Conservation (phyloP, 2,329 filamentous ascomycete species). For the Diaporthe citriasiana region DNA sequence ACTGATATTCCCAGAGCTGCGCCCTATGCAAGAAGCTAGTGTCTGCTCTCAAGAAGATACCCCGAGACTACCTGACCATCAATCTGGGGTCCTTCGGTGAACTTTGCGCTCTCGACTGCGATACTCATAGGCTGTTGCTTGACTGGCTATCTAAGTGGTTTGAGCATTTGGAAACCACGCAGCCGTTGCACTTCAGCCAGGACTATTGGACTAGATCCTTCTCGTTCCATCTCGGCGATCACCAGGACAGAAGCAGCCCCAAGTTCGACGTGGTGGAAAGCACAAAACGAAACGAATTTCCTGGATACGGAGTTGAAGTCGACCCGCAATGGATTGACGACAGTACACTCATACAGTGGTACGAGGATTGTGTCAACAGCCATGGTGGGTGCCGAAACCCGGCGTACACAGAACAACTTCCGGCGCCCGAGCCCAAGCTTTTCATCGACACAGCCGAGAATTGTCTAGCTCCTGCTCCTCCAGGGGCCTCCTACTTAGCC, state of each 20-base stretch:
- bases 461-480: not conserved
- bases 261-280: not conserved
- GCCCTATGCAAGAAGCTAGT: not conserved
- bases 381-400: not conserved
- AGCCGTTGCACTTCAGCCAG: not conserved
- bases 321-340: constrained; percentile 9
- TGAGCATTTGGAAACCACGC: not conserved
- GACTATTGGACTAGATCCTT: not conserved
- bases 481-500: not conserved
- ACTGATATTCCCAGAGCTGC: not conserved
- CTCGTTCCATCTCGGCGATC: not conserved
- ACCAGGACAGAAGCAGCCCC: not conserved
- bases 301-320: not conserved
- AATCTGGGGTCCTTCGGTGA: not conserved
- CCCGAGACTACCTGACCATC: not conserved
- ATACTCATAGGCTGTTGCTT: not conserved
- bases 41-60: not conserved
- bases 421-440: not conserved
- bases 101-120: not conserved
- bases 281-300: not conserved
- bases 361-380: not conserved
- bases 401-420: not conserved
- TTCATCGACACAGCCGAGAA: not conserved
- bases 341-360: not conserved
- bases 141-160: not conserved